A percentile compares a stretch with the other conserved stretches of the same genome.
These are phyloP conservation scores for Exophiala viscosa DNA, from an alignment of 2,329 filamentous ascomycete species.

Conservation along the genomic window DNA sequence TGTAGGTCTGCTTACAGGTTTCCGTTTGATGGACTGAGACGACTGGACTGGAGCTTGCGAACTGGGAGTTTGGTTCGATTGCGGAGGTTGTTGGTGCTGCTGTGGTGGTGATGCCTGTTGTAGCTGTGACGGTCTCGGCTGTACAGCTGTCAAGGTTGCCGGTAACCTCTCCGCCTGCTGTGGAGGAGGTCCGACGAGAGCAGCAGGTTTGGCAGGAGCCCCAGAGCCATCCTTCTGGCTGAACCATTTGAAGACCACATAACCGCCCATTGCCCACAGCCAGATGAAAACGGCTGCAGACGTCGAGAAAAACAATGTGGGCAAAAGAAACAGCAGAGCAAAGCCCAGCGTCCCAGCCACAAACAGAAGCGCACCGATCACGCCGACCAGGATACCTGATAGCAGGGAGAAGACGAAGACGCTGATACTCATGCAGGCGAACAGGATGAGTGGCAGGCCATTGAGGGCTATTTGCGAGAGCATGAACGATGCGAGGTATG, in stretches of 20 bases:
- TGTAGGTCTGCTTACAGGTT: neutral
- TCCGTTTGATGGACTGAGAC: neutral
- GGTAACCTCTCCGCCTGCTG: neutral
- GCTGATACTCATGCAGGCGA: conserved; percentile 62
- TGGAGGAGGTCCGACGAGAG: too few species aligned
- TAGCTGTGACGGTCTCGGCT: too few species aligned
- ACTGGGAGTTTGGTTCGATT: neutral
- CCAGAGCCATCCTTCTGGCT: conserved; percentile 22
- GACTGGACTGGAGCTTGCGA: too few species aligned
- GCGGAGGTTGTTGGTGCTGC: neutral
- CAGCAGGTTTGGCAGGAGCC: conserved; percentile 6
- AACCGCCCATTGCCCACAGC: conserved; percentile 63
- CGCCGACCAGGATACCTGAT: conserved; percentile 53
- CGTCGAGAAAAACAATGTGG: conserved; percentile 64
- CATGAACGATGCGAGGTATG: conserved; percentile 67
- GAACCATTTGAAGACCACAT: conserved; percentile 30
- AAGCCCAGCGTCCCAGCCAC: conserved; percentile 65
- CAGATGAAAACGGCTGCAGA: conserved; percentile 62
- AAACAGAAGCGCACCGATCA: conserved; percentile 56
- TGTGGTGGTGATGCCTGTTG: neutral
- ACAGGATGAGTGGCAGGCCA: conserved; percentile 64
- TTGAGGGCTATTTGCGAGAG: conserved; percentile 62
- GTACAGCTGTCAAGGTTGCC: neutral
- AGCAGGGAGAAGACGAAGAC: conserved; percentile 61
- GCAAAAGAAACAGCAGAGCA: conserved; percentile 64